A percentile compares a stretch with the other conserved stretches of the same genome.
Conservation (phyloP, 768 basidiomycete genomes). For the Macrolepiota albuminosa region DNA sequence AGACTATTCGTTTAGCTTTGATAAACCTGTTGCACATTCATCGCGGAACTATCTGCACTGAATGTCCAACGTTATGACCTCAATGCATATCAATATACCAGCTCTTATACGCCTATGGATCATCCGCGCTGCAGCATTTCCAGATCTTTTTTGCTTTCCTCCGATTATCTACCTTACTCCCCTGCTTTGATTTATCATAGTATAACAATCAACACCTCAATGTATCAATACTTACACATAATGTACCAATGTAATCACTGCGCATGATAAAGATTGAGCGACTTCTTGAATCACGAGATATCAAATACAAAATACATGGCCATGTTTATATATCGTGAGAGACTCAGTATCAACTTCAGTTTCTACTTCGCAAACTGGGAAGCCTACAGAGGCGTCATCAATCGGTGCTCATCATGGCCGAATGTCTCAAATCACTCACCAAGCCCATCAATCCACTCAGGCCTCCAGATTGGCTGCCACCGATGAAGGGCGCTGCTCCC, state of each 20-base stretch:
- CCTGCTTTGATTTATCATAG: background rate
- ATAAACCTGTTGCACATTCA: background rate
- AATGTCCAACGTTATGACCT: too few relatives aligned
- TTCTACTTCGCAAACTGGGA: conserved; percentile 20
- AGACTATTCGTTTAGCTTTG: background rate
- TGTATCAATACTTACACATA: too few relatives aligned
- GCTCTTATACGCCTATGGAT: background rate
- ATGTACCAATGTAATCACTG: background rate
- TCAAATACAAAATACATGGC: background rate
- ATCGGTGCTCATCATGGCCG: background rate
- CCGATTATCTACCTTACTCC: background rate
- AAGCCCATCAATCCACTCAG: conserved; percentile 55
- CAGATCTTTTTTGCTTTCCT: too few relatives aligned
- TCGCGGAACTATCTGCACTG: background rate
- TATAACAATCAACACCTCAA: background rate
- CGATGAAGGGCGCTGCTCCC: conserved; percentile 24
- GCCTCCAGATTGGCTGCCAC: conserved; percentile 69
- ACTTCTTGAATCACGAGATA: background rate
- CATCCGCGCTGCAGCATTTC: background rate
- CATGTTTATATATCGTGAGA: background rate
- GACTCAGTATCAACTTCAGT: background rate
- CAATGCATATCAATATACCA: too few relatives aligned
- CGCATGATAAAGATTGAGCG: background rate
- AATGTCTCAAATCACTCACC: conserved; percentile 34
- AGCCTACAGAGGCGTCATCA: conserved; percentile 16